Percentiles rank a stretch among this genome's conserved stretches.
These are phyloP conservation scores for Danielia oregonensis DNA, from an alignment of 805 yeast genomes.

Conservation along the genomic window DNA sequence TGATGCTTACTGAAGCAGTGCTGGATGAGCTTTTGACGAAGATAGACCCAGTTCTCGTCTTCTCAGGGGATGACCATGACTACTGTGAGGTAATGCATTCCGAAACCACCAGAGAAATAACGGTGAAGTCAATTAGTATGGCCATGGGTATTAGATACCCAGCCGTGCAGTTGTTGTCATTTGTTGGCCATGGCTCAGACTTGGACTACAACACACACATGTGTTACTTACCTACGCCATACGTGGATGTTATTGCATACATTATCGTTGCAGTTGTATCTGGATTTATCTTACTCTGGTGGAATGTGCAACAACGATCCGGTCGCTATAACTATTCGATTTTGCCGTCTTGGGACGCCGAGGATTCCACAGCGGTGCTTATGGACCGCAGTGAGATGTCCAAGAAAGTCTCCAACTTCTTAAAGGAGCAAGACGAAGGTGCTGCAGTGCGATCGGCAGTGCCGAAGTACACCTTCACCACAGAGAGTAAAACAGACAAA, in stretches of 20 bases:
- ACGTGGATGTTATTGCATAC: slow-evolving; percentile 37
- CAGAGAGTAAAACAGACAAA: slow-evolving; percentile 1
- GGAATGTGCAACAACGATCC: slow-evolving; percentile 27
- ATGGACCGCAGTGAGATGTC: slow-evolving; percentile 12
- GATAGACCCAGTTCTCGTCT: slow-evolving; percentile 19
- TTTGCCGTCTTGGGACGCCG: slow-evolving; percentile 18
- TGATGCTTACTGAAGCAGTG: slow-evolving; percentile 16
- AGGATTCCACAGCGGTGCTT: slow-evolving; percentile 9
- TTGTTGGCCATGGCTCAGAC: slow-evolving; percentile 6
- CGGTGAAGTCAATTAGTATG: slow-evolving; percentile 39
- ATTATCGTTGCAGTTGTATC: slow-evolving; percentile 31
- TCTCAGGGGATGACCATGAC: slow-evolving; percentile 28
- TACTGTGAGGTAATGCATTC: slow-evolving; percentile 17
- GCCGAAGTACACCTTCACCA: slow-evolving; percentile 25
- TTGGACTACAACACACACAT: slow-evolving; percentile 33
- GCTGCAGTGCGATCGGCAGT: slow-evolving; percentile 9
- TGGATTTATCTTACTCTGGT: slow-evolving; percentile 24
- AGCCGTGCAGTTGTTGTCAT: slow-evolving; percentile 38
- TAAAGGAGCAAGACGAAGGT: slow-evolving; percentile 27
- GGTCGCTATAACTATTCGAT: slow-evolving; percentile 24
- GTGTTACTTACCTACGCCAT: slow-evolving; percentile 47
- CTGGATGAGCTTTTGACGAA: slow-evolving; percentile 13
- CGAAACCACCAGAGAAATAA: slow-evolving; percentile 25
- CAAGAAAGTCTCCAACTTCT: slow-evolving; percentile 27
- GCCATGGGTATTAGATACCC: slow-evolving; percentile 40